These are phyloP conservation scores for Capsella bursapastoris DNA, from an alignment of 345 rosid genomes.

Conservation along the genomic window DNA sequence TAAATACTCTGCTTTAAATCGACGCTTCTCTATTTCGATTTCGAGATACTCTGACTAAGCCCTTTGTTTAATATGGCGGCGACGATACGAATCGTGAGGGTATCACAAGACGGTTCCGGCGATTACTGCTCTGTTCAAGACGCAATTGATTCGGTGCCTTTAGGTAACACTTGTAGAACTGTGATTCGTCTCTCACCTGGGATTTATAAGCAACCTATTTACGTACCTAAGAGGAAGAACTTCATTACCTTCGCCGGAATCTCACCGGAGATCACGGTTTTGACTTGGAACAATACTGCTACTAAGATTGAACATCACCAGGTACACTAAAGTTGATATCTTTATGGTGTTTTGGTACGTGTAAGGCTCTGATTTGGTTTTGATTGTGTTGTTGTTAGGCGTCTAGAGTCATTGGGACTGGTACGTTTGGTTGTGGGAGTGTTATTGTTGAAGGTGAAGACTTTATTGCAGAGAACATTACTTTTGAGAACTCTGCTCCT, in stretches of 20 bases:
- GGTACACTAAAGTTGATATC: constrained; percentile 42
- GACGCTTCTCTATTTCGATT: background rate
- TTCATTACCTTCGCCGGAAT: constrained; percentile 84
- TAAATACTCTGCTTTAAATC: background rate
- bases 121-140: constrained; percentile 80
- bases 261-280: constrained; percentile 68
- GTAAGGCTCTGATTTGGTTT: constrained; percentile 8
- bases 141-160: constrained; percentile 82
- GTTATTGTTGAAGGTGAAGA: constrained; percentile 95
- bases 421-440: constrained; percentile 92
- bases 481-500: constrained; percentile 94
- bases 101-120: constrained; percentile 75
- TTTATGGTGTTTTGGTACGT: constrained; percentile 10
- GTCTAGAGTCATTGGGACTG: constrained; percentile 77
- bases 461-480: constrained; percentile 93
- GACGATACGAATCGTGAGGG: constrained; percentile 57
- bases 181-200: constrained; percentile 83
- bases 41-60: background rate
- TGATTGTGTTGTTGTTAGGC: constrained; percentile 46
- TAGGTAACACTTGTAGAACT: constrained; percentile 69
- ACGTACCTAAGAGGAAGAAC: constrained; percentile 92
- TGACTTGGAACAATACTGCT: constrained; percentile 92
- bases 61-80: constrained; percentile 57
- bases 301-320: constrained; percentile 85
- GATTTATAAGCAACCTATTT: constrained; percentile 76